Percentiles rank a stretch among this genome's conserved stretches.
These are phyloP conservation scores for Bruguiera gymnorhiza DNA, from an alignment of 345 rosid species.

Conservation along the genomic window DNA sequence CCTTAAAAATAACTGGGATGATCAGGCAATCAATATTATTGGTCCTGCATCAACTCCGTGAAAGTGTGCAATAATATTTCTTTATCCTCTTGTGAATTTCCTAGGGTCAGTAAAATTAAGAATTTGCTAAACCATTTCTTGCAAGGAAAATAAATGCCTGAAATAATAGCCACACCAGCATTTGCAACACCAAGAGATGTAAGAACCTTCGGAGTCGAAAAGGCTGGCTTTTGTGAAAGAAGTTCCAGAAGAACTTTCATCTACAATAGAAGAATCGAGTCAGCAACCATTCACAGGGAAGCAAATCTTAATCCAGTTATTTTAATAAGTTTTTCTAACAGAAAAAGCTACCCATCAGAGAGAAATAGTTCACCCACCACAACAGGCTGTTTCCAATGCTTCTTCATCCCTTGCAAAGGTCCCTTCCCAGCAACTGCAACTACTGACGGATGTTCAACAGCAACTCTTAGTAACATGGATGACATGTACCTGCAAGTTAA, in stretches of 20 bases:
- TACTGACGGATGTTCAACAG: slow-evolving; percentile 67
- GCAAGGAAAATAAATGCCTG: slow-evolving; percentile 58
- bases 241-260: slow-evolving; percentile 57
- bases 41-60: too few species aligned
- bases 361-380: slow-evolving; percentile 38
- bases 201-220: slow-evolving; percentile 47
- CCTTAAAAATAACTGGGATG: too few species aligned
- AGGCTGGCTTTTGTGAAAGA: slow-evolving; percentile 44
- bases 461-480: slow-evolving; percentile 51
- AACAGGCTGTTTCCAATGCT: slow-evolving; percentile 81
- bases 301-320: too few species aligned
- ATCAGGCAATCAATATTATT: too few species aligned
- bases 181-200: slow-evolving; percentile 60
- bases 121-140: slow-evolving; percentile 35
- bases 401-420: slow-evolving; percentile 77
- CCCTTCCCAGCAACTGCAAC: slow-evolving; percentile 95
- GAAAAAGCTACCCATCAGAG: not conserved
- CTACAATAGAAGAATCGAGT: slow-evolving; percentile 31
- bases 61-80: too few species aligned
- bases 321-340: too few species aligned
- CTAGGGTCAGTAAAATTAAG: not conserved
- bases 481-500: slow-evolving; percentile 73
- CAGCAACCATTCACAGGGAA: too few species aligned
- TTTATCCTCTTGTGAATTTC: too few species aligned
- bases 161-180: slow-evolving; percentile 64